These are phyloP conservation scores for Rhododendron henanense DNA, from an alignment of 148 eudicot species.

Conservation along the genomic window DNA sequence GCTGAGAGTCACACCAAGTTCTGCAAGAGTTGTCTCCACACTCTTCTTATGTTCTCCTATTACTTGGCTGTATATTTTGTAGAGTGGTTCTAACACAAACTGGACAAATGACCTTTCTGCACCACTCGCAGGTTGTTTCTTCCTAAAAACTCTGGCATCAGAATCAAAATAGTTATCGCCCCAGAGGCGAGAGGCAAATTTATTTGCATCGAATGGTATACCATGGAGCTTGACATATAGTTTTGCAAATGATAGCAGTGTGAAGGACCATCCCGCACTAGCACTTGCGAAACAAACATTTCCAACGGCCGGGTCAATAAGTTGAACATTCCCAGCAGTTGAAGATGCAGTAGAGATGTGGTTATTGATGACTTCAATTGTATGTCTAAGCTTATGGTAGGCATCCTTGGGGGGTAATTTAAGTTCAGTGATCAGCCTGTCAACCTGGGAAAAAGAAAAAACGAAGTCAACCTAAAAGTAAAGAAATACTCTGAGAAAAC, in stretches of 20 bases:
- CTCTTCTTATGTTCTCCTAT: conserved; percentile 98
- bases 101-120: conserved; percentile 93
- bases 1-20: conserved; percentile 90
- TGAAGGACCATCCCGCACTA: conserved; percentile 98
- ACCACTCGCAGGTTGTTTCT: conserved; percentile 67
- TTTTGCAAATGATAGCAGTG: conserved; percentile 93
- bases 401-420: conserved; percentile 98
- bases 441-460: conserved; percentile 51
- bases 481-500: neutral
- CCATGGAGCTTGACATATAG: conserved; percentile 93
- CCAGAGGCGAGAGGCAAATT: conserved; percentile 96
- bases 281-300: conserved; percentile 97
- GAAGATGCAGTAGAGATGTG: conserved; percentile 82
- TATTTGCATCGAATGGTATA: conserved; percentile 77
- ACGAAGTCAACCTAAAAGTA: conserved; percentile 50
- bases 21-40: conserved; percentile 87
- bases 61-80: conserved; percentile 97
- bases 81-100: conserved; percentile 92
- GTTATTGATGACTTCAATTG: conserved; percentile 80
- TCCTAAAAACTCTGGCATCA: conserved; percentile 66
- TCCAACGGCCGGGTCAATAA: conserved; percentile 82
- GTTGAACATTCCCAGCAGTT: conserved; percentile 79
- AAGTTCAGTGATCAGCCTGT: conserved; percentile 91
- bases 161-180: conserved; percentile 82
- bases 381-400: conserved; percentile 85